Conservation (phyloP, 345 rosid species). For the Lepidium didymum region DNA sequence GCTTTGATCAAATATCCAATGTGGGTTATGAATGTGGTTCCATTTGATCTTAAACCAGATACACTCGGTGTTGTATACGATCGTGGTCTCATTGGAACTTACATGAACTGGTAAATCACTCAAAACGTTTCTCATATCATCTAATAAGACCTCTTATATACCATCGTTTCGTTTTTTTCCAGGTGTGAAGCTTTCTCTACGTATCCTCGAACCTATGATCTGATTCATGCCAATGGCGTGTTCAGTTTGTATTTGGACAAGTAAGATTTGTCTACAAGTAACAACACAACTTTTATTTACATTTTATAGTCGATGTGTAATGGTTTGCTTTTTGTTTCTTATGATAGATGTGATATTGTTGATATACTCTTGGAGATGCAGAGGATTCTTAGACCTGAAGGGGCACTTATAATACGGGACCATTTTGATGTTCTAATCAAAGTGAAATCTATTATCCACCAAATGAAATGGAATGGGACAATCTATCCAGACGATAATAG, state of each 20-base stretch:
- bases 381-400: conserved; percentile 56
- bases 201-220: conserved; percentile 47
- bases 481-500: conserved; percentile 35
- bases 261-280: conserved; percentile 31
- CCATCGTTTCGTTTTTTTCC: conserved; percentile 11
- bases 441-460: conserved; percentile 34
- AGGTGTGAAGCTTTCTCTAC: conserved; percentile 55
- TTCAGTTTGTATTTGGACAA: conserved; percentile 57
- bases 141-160: not conserved
- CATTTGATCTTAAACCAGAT: conserved; percentile 33
- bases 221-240: conserved; percentile 52
- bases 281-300: not conserved
- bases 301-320: not conserved
- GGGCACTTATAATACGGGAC: conserved; percentile 48
- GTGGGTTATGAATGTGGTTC: conserved; percentile 76
- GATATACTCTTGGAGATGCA: conserved; percentile 58
- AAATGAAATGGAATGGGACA: conserved; percentile 48
- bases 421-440: conserved; percentile 40
- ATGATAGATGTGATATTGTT: conserved; percentile 45
- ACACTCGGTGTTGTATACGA: conserved; percentile 56
- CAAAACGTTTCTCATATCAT: not conserved
- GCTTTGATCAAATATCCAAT: conserved; percentile 42
- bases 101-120: conserved; percentile 57
- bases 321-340: not conserved
- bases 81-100: conserved; percentile 69